Base-by-base conservation (phyloP, 2,329 filamentous ascomycete genomes). In the Aspergillus sp. region DNA sequence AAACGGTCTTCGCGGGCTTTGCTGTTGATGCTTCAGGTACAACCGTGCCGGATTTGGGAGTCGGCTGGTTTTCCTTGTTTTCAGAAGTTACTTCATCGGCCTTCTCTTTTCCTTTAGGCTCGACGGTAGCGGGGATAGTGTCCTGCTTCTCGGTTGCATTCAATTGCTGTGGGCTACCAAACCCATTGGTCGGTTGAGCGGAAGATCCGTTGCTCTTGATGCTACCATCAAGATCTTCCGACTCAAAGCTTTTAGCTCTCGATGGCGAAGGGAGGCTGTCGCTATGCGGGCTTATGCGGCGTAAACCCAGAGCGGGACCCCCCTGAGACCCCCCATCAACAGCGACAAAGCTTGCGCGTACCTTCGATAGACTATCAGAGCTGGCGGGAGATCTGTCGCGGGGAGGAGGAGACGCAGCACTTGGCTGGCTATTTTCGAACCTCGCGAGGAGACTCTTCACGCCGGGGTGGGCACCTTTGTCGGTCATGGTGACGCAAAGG, bases 371-470 rank as follows among this genome's bases (percentile, higher is more conserved):
- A 64, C 72, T 72, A 63, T 75, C 74, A 37, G 76, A 76, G 25
- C 69, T 71, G 56, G 81, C 85, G 54, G 88, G 88, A 57, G 87
- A 89, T 73, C 89, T 82, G 60, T 89, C 89, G 78, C 89, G 82
- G 62, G 89, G 87, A 15, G 87, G 85, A 63, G 86, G 83, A 66
- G 84, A 87, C 57, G 81, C 79, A 64, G 86, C 67, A 46, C 64
- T 85, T 61, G 80, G 79, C 65, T 85, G 84, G 72, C 82, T 84
- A 75, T 86, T 90, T 80, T 93, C 90, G 73, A 92, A 92, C 83
- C 90, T 91, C 70, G 90, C 90, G 67, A 88, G 83, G 64, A 93
- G 84, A 77, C 90, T 90, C 77, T 82, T 87, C 69, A 90, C 88
- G 69, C 84, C 86, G 23, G 69, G 70, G 50, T 71, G 66, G 43